Percentiles rank a stretch among this genome's conserved stretches.
phyloP scores from a whole-genome alignment of 1,284 basidiomycete genomes.

The Ceratobasidium sp. region DNA sequence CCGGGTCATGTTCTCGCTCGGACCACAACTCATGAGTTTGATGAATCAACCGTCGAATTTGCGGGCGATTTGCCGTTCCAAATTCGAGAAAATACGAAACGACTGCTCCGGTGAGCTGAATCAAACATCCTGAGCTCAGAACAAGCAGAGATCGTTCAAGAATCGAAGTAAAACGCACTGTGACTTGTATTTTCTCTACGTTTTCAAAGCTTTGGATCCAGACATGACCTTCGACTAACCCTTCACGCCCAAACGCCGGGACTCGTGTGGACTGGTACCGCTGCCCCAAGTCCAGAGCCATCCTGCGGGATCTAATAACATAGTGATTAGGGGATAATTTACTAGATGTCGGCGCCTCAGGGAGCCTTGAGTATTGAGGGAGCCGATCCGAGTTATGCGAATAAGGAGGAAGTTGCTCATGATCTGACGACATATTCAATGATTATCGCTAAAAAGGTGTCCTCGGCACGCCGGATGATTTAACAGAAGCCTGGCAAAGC shows the following conservation, averaged over 20 bases:
- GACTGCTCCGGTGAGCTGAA: conserved; percentile 5
- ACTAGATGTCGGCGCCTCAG: neutral
- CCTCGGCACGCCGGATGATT: neutral
- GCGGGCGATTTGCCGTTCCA: neutral
- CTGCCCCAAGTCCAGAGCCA: conserved; percentile 14
- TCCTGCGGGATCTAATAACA: conserved; percentile 11
- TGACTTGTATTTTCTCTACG: conserved; percentile 18
- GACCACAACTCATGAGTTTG: conserved; percentile 11
- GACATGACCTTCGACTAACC: conserved; percentile 15
- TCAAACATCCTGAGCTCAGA: neutral
- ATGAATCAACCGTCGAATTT: neutral
- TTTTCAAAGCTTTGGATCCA: conserved; percentile 12
- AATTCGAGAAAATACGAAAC: conserved; percentile 14
- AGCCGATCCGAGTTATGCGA: conserved; percentile 19
- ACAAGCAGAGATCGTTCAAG: neutral
- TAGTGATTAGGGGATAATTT: conserved; percentile 4
- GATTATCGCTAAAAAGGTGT: too few relatives aligned
- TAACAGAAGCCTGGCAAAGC: neutral
- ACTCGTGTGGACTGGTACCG: conserved; percentile 9
- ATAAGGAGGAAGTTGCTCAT: neutral
- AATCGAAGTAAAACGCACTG: neutral
- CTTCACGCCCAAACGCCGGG: conserved; percentile 7
- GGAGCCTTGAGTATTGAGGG: conserved; percentile 1
- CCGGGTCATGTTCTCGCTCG: too few relatives aligned
- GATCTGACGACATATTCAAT: neutral